Evolutionary conservation across 371 early-diverging fungal genomes (phyloP).

Genomic region (Actinomortierella wolfii): DNA sequence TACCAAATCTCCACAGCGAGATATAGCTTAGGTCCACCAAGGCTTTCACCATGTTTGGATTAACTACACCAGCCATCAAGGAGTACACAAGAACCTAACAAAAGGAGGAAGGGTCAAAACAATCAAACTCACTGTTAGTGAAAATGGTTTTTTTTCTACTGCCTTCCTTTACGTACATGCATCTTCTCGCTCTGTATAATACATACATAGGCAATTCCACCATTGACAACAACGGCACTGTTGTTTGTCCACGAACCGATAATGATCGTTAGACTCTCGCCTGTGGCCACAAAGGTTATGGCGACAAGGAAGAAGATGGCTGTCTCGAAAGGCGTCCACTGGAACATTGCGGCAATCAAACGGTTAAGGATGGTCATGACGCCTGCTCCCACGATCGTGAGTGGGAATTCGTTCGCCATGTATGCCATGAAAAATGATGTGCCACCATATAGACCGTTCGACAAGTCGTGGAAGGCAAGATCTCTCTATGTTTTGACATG

Average conservation of each 20-base stretch:
- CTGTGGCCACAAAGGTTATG: conserved; percentile 9
- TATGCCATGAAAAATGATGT: conserved; percentile 20
- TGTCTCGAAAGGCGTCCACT: not conserved
- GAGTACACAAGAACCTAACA: not conserved
- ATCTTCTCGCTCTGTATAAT: too few species aligned
- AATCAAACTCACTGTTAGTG: too few species aligned
- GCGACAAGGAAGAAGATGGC: conserved; percentile 1
- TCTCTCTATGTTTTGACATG: conserved; percentile 5
- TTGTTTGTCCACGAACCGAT: too few species aligned
- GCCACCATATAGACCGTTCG: conserved; percentile 22
- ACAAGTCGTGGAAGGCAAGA: conserved; percentile 27
- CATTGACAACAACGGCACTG: too few species aligned
- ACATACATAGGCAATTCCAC: too few species aligned
- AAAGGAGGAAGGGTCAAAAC: not conserved
- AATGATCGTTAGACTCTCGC: conserved; percentile 18
- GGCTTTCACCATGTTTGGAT: not conserved
- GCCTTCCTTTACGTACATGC: too few species aligned
- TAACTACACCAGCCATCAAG: not conserved
- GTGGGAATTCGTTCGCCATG: conserved; percentile 22
- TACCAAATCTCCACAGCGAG: not conserved
- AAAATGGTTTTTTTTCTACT: too few species aligned
- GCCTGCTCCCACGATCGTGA: not conserved
- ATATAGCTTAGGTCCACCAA: not conserved
- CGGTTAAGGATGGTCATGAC: not conserved
- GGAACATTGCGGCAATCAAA: not conserved